phyloP scores from a whole-genome alignment of 1,139 yeast species.

The Saccharomycopsis crataegensis region DNA sequence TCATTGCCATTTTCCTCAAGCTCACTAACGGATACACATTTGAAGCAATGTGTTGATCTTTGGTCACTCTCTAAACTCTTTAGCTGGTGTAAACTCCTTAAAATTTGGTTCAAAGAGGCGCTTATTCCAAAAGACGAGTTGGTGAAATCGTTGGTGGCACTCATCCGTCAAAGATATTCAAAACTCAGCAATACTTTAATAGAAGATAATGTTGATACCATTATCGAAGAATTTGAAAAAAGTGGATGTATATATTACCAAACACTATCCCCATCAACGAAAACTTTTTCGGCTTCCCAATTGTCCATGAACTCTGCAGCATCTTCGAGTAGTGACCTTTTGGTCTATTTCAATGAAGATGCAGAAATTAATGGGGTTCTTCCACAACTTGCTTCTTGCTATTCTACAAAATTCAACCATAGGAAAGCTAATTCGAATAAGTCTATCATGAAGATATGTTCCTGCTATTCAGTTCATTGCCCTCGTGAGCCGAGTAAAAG shows the following conservation, averaged over 20 bases:
- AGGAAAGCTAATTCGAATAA: constrained; percentile 11
- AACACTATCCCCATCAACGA: neutral
- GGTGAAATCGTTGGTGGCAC: constrained; percentile 41
- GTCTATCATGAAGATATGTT: constrained; percentile 1
- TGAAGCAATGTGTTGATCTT: constrained; percentile 44
- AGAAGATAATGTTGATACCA: constrained; percentile 19
- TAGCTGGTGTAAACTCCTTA: constrained; percentile 38
- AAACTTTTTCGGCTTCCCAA: neutral
- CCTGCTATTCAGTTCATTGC: constrained; percentile 14
- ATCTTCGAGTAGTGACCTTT: constrained; percentile 42
- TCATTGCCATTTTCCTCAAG: constrained; percentile 50
- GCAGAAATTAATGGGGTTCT: constrained; percentile 15
- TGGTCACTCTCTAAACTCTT: constrained; percentile 43
- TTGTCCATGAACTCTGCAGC: constrained; percentile 27
- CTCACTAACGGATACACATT: constrained; percentile 41
- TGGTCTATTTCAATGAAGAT: constrained; percentile 12
- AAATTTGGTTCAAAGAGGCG: constrained; percentile 33
- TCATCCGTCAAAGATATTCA: constrained; percentile 37
- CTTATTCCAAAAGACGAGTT: constrained; percentile 44
- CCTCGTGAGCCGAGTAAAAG: constrained; percentile 11
- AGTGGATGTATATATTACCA: constrained; percentile 9
- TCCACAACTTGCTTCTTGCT: constrained; percentile 17
- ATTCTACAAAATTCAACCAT: constrained; percentile 14
- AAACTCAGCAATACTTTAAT: constrained; percentile 20
- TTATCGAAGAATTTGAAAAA: constrained; percentile 25